A percentile compares a stretch with the other conserved stretches of the same genome.
Evolutionary conservation across 1,284 basidiomycete species (phyloP).

Genomic region (Tilletia walkeri): DNA sequence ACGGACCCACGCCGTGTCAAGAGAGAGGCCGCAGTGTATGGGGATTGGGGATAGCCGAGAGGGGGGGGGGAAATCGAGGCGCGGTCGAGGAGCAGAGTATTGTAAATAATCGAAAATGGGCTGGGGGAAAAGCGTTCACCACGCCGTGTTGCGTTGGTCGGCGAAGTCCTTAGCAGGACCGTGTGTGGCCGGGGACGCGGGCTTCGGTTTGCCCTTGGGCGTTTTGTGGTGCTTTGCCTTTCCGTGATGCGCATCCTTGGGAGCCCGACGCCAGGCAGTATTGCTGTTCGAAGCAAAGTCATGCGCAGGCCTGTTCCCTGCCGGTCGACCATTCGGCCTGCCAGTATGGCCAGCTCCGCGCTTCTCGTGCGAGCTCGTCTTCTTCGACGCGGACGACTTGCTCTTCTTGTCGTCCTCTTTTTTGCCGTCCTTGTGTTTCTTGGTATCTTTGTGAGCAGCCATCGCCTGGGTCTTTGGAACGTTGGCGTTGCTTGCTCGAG

Average conservation of each 20-base stretch:
- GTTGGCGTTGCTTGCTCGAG: too few species aligned
- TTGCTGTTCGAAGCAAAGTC: constrained; percentile 12
- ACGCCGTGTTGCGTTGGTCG: constrained; percentile 5
- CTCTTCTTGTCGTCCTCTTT: not conserved
- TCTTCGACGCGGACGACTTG: not conserved
- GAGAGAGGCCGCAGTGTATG: too few species aligned
- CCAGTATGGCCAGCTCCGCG: not conserved
- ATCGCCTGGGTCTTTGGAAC: not conserved
- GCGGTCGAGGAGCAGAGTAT: too few species aligned
- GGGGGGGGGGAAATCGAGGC: too few species aligned
- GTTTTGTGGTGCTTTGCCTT: not conserved
- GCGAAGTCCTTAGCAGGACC: not conserved
- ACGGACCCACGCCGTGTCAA: too few species aligned
- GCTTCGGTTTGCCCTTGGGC: not conserved
- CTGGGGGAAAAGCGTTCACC: not conserved
- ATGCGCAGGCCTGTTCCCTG: not conserved
- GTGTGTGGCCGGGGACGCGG: not conserved
- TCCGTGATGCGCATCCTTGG: too few species aligned
- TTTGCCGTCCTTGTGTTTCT: not conserved
- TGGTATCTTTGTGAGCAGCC: not conserved
- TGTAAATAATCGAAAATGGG: too few species aligned
- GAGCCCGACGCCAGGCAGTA: constrained; percentile 2
- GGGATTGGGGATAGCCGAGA: not conserved
- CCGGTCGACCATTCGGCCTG: not conserved
- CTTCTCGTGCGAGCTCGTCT: not conserved